Base-by-base conservation (phyloP, 306 rosid genomes). In the Prunus padus region DNA sequence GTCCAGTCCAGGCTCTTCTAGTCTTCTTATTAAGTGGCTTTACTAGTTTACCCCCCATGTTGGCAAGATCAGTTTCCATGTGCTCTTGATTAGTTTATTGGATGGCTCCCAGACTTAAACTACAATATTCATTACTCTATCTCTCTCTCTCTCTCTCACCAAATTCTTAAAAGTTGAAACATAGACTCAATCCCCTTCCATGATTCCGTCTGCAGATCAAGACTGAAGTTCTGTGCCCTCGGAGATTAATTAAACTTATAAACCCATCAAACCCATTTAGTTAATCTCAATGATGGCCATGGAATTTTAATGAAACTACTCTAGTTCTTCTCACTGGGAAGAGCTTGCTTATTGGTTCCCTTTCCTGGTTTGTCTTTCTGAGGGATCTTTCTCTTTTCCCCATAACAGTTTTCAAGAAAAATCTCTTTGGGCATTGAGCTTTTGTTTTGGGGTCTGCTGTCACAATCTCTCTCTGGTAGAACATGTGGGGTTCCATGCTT, bases 381-480 rank as follows among this genome's bases (percentile, higher is more conserved):
- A 61, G 78, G 83, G 80, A 82, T 80, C 82, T 84, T 78, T 80
- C 86, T 64, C 82, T 25, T 73, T 82, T 86, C 80, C 89, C 89
- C 83, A 82, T 79, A 82, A 87, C 75, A 42, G 47, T 7, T 66
- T 85, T 87, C 69, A 82, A 80, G 82, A 80, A 84, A 67, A 19
- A 82, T 81, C 86, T 78, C 82, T 84, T 89, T 86, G 95, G 92
- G 92, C 86, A 86, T 91, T 88, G 92, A 80, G 91, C 95, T 88
- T 89, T 88, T 65, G 65, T 76, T 68, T 76, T 77, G 30, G 77
- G 66, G 76, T 70, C 84, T 78, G 74, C 76, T 77, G 77, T 76
- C 82, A 63, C 77, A 37, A 46, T 68, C 61, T 54, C 77, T 82
- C 79, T 72, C 57, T 72, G 68, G 26, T 81, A 71, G 81, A 76